Evolutionary conservation across 352 stramenopile species (phyloP).

Genomic region (Pilasporangium apinafurcum): DNA sequence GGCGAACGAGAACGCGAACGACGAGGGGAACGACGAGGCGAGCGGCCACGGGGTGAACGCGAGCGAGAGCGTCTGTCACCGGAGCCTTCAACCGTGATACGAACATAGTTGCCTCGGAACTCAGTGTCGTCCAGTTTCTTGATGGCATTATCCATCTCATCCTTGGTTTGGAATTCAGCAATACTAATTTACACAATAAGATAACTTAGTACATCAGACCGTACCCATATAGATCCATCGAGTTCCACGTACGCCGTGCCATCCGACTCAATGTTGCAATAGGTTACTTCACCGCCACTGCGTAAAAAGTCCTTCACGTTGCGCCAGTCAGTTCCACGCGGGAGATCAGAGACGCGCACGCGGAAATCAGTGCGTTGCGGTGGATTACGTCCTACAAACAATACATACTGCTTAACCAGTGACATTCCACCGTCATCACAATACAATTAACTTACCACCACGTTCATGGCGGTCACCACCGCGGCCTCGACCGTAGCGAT

Average conservation of each 20-base stretch:
- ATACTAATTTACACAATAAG: conserved; percentile 20
- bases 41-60: conserved; percentile 53
- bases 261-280: conserved; percentile 79
- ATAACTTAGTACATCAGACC: not conserved
- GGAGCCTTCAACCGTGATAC: conserved; percentile 40
- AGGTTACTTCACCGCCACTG: conserved; percentile 78
- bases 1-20: conserved; percentile 70
- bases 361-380: conserved; percentile 71
- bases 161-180: conserved; percentile 73
- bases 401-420: not conserved
- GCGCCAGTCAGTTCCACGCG: conserved; percentile 74
- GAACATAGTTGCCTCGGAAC: conserved; percentile 81
- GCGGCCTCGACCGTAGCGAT: conserved; percentile 19
- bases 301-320: conserved; percentile 86
- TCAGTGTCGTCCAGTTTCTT: conserved; percentile 86
- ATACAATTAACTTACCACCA: conserved; percentile 26
- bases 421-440: not conserved
- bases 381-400: conserved; percentile 44
- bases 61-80: conserved; percentile 25
- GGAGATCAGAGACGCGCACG: conserved; percentile 73
- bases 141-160: conserved; percentile 81
- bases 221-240: no score
- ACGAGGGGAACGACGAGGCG: conserved; percentile 56
- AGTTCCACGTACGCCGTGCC: conserved; percentile 65
- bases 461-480: conserved; percentile 52